Evolutionary conservation across 805 yeast genomes (phyloP).

Genomic region (Wilhelminamyces savonicus): DNA sequence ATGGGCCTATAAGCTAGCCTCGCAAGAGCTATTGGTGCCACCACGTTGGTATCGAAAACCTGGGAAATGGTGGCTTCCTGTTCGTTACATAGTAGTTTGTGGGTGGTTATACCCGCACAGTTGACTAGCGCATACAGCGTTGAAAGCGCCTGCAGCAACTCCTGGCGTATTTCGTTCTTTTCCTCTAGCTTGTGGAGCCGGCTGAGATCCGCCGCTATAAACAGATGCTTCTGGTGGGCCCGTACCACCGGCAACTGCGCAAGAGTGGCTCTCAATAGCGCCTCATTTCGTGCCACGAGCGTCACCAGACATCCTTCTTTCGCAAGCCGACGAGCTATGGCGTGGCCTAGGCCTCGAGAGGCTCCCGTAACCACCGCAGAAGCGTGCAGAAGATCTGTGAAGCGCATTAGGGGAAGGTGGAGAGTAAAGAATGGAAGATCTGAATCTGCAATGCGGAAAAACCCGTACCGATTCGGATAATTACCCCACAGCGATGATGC

Average conservation of each 20-base stretch:
- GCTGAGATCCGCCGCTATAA: slow-evolving; percentile 27
- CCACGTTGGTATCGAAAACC: too few species aligned
- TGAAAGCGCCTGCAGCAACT: slow-evolving; percentile 12
- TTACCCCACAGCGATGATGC: too few species aligned
- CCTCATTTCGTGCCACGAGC: slow-evolving; percentile 43
- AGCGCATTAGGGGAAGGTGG: neutral
- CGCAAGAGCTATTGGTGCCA: slow-evolving; percentile 55
- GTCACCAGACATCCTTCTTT: slow-evolving; percentile 45
- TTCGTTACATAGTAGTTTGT: slow-evolving; percentile 39
- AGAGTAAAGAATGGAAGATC: neutral
- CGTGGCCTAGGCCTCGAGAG: slow-evolving; percentile 60
- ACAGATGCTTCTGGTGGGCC: slow-evolving; percentile 21
- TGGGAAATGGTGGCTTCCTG: slow-evolving; percentile 43
- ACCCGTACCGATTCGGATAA: too few species aligned
- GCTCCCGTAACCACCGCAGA: slow-evolving; percentile 61
- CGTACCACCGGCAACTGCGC: slow-evolving; percentile 7
- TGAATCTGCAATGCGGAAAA: too few species aligned
- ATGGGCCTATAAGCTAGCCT: slow-evolving; percentile 47
- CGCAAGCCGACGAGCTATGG: slow-evolving; percentile 47
- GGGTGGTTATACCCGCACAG: slow-evolving; percentile 64
- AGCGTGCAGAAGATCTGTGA: too few species aligned
- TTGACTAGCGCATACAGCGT: slow-evolving; percentile 47
- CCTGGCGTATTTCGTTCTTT: slow-evolving; percentile 2
- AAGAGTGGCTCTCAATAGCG: slow-evolving; percentile 22
- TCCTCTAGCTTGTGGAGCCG: slow-evolving; percentile 2